Conservation (phyloP, 306 rosid genomes). For the Heteromeles arbutifolia region DNA sequence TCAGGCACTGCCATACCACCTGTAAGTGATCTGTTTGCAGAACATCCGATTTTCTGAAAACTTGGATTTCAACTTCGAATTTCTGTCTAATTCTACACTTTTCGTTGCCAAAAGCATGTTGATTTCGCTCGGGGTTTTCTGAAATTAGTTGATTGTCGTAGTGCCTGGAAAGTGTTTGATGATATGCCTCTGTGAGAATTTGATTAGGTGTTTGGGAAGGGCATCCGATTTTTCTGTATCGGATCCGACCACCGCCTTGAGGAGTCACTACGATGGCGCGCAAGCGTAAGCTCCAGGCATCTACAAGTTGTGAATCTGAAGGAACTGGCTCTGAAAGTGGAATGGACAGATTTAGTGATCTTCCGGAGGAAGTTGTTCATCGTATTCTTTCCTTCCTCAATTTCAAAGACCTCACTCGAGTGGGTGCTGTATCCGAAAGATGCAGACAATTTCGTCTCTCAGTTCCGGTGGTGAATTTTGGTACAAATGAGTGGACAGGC, state of each 20-base stretch:
- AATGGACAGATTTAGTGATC: neutral
- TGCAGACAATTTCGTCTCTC: neutral
- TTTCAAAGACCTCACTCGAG: neutral
- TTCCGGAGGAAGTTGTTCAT: neutral
- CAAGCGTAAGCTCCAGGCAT: neutral
- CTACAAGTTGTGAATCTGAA: neutral
- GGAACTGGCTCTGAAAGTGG: neutral
- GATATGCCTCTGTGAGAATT: neutral
- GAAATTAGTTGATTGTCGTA: neutral
- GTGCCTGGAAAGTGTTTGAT: neutral
- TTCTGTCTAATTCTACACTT: neutral
- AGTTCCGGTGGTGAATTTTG: neutral
- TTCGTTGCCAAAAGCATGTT: neutral
- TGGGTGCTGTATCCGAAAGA: neutral
- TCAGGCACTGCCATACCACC: neutral
- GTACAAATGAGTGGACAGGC: neutral
- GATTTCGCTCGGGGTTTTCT: neutral
- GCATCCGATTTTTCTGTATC: no score
- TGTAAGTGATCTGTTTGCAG: neutral
- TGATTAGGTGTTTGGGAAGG: neutral
- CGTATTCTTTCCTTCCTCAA: neutral
- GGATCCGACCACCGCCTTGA: neutral
- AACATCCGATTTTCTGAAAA: neutral
- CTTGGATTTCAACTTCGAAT: neutral
- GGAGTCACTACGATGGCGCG: neutral